Conservation (phyloP, 2,329 filamentous ascomycete species). For the Xylariaceae sp. region DNA sequence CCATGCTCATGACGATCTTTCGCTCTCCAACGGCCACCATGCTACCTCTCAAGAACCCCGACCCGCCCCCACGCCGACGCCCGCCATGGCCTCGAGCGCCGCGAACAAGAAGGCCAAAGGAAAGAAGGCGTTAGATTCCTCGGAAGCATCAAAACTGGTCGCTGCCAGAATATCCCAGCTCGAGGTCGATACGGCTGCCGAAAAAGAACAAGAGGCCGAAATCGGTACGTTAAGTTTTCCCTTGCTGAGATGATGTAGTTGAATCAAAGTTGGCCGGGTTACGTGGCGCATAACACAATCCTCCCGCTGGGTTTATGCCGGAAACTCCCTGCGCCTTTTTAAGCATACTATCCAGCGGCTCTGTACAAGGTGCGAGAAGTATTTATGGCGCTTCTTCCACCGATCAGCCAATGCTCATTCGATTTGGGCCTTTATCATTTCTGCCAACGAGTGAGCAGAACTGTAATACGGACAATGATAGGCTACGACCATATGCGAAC, state of each 20-base stretch:
- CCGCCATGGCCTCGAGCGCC: slow-evolving; percentile 43
- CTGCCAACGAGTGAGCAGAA: neutral
- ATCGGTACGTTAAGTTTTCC: slow-evolving; percentile 58
- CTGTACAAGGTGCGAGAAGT: neutral
- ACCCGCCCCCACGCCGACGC: slow-evolving; percentile 40
- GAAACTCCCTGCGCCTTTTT: slow-evolving; percentile 1
- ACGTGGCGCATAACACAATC: neutral
- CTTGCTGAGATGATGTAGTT: neutral
- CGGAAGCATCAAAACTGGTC: slow-evolving; percentile 85
- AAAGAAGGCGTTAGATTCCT: slow-evolving; percentile 79
- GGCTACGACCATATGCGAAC: neutral
- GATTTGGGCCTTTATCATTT: neutral
- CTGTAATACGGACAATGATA: neutral
- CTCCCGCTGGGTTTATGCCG: neutral
- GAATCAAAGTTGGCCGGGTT: neutral
- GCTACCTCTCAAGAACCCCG: slow-evolving; percentile 37
- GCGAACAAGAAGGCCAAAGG: slow-evolving; percentile 72
- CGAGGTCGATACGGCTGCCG: slow-evolving; percentile 85
- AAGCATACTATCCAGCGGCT: neutral
- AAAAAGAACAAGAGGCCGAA: slow-evolving; percentile 92
- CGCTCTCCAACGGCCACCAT: slow-evolving; percentile 36
- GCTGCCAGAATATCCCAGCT: slow-evolving; percentile 92
- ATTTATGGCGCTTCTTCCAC: neutral
- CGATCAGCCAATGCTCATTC: neutral
- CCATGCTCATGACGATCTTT: slow-evolving; percentile 33